Evolutionary conservation across 805 yeast genomes (phyloP).

Genomic region (Suhomyces kilbournensis): DNA sequence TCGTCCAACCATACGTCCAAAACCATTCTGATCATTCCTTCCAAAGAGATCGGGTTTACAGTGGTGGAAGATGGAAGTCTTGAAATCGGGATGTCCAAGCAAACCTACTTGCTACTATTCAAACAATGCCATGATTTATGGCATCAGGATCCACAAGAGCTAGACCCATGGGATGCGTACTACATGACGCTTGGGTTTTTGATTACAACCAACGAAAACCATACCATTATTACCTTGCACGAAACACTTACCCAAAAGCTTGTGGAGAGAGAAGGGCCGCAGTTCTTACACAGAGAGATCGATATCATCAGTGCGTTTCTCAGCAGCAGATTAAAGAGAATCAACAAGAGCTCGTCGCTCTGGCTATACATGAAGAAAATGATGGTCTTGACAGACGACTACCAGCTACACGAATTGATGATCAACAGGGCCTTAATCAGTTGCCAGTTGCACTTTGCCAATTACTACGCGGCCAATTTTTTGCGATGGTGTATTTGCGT

Average conservation of each 20-base stretch:
- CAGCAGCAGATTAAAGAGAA: conserved; percentile 25
- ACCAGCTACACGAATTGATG: conserved; percentile 1
- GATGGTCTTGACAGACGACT: conserved; percentile 1
- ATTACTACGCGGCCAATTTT: conserved; percentile 36
- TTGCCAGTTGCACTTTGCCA: conserved; percentile 35
- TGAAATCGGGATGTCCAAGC: conserved; percentile 34
- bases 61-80: conserved; percentile 11
- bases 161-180: conserved; percentile 16
- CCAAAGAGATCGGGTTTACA: not conserved
- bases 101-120: conserved; percentile 27
- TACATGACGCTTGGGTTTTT: conserved; percentile 33
- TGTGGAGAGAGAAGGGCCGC: conserved; percentile 3
- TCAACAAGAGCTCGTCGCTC: conserved; percentile 40
- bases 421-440: conserved; percentile 23
- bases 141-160: conserved; percentile 13
- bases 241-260: conserved; percentile 19
- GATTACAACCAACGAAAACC: conserved; percentile 39
- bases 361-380: conserved; percentile 34
- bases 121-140: conserved; percentile 30
- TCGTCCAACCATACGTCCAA: conserved; percentile 3
- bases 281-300: conserved; percentile 17
- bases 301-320: conserved; percentile 32
- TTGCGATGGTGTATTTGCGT: conserved; percentile 24
- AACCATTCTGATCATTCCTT: conserved; percentile 10
- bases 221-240: conserved; percentile 28